Conservation (phyloP, 208 protist species). For the Acanthamoeba royreba region DNA sequence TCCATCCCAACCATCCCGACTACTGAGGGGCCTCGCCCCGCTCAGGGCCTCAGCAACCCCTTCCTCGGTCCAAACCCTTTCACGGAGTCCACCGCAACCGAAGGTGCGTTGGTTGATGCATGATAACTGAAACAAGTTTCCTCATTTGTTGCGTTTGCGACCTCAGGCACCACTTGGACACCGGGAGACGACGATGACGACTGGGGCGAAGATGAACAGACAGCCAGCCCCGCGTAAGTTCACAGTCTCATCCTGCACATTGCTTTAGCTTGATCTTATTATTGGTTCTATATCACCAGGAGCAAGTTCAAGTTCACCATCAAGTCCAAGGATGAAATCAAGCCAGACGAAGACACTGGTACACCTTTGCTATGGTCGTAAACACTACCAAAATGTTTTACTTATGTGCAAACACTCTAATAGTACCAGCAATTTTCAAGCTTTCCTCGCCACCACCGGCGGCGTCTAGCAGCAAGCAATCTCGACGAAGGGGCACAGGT, state of each 20-base stretch:
- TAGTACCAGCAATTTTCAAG: neutral
- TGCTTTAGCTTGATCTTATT: no score
- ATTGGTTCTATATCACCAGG: neutral
- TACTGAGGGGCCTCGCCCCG: no score
- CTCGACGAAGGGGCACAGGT: neutral
- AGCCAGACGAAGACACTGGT: neutral
- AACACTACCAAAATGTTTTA: neutral
- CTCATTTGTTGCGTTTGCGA: no score
- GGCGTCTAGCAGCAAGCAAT: neutral
- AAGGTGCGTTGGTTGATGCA: no score
- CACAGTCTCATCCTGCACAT: no score
- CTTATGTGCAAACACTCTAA: neutral
- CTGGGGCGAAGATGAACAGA: neutral
- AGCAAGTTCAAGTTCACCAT: neutral
- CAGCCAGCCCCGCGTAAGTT: neutral
- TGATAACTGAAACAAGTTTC: no score
- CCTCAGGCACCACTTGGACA: no score
- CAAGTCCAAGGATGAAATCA: neutral
- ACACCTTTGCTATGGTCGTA: neutral
- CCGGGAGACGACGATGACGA: neutral
- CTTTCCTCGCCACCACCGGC: neutral
- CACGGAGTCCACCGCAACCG: no score
- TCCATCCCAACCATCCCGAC: no score
- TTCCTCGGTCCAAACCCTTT: no score
- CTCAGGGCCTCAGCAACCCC: no score